Conservation (phyloP, 1,139 yeast species). For the Zhuliangozyma parablackwelliae region DNA sequence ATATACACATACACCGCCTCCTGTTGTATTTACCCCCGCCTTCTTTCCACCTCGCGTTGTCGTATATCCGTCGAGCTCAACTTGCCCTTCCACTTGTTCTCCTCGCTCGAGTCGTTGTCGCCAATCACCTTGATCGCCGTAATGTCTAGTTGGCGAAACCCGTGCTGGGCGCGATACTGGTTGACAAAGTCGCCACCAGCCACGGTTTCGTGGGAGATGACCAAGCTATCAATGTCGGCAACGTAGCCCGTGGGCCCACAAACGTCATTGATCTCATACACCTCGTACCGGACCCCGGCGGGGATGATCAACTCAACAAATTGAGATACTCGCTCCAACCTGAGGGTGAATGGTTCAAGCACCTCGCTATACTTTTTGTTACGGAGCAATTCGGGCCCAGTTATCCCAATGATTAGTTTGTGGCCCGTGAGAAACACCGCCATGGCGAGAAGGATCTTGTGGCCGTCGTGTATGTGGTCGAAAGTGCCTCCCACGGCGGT, state of each 20-base stretch:
- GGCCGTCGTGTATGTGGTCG: constrained; percentile 96
- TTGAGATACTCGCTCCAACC: constrained; percentile 43
- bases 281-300: constrained; percentile 36
- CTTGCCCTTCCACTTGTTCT: constrained; percentile 59
- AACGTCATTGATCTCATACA: constrained; percentile 68
- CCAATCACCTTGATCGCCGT: constrained; percentile 71
- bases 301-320: constrained; percentile 44
- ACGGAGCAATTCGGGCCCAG: constrained; percentile 68
- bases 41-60: constrained; percentile 13
- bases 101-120: constrained; percentile 41
- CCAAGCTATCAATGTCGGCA: constrained; percentile 69
- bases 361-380: constrained; percentile 72
- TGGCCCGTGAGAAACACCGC: constrained; percentile 57
- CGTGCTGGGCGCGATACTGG: constrained; percentile 51
- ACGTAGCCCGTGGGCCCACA: constrained; percentile 94
- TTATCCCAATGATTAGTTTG: constrained; percentile 72
- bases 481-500: constrained; percentile 92
- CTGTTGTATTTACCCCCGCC: constrained; percentile 1
- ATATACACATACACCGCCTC: constrained; percentile 1
- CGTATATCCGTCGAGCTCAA: constrained; percentile 72
- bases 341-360: constrained; percentile 52
- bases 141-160: constrained; percentile 50
- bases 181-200: constrained; percentile 76
- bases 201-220: constrained; percentile 75
- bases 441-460: constrained; percentile 74